phyloP scores from a whole-genome alignment of 257 asterid genomes.

The Gardenia jasminoides region DNA sequence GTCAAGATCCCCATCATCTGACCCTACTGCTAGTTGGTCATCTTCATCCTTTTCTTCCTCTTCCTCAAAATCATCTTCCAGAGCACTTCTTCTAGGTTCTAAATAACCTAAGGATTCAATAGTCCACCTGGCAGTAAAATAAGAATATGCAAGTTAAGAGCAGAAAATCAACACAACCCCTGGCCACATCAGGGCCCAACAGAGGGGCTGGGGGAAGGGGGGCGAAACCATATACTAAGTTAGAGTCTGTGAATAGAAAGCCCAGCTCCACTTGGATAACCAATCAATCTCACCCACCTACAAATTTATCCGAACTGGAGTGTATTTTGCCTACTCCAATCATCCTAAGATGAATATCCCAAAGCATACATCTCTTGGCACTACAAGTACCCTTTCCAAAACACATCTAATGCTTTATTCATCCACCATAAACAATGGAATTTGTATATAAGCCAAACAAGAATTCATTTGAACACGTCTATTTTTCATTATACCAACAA shows the following conservation, averaged over 20 bases:
- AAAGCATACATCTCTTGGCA: background rate
- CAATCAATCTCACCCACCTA: background rate
- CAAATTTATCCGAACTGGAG: background rate
- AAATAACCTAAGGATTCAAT: constrained; percentile 72
- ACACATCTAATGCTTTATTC: background rate
- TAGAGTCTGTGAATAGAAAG: background rate
- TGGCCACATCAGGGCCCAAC: too few species aligned
- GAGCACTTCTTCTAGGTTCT: constrained; percentile 91
- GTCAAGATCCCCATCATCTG: constrained; percentile 53
- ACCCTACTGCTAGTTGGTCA: constrained; percentile 57
- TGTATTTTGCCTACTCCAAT: too few species aligned
- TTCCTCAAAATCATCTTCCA: constrained; percentile 99
- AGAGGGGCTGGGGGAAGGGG: too few species aligned
- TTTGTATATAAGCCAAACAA: background rate
- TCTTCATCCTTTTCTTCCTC: constrained; percentile 97
- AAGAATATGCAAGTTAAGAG: constrained; percentile 6
- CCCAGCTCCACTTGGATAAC: background rate
- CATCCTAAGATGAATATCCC: background rate
- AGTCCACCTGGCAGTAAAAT: constrained; percentile 54
- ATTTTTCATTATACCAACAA: background rate
- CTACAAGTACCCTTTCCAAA: background rate
- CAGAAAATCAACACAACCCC: background rate
- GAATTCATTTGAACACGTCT: background rate
- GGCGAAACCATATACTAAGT: background rate
- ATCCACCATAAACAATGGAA: background rate